Evolutionary conservation across 2,329 filamentous ascomycete genomes (phyloP).

Genomic region (Exophiala mesophila): DNA sequence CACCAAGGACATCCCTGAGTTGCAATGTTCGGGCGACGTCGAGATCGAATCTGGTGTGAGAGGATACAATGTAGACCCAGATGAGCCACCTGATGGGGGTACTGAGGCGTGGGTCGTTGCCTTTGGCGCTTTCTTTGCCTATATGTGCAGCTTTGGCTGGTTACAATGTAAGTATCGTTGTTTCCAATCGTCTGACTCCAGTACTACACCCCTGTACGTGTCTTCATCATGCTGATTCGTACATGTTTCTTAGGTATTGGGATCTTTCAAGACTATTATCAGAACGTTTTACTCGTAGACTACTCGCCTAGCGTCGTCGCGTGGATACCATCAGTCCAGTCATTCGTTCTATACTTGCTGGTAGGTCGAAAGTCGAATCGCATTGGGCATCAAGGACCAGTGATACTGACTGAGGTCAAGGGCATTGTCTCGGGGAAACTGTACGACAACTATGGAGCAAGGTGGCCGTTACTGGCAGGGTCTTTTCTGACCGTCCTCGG

Average conservation of each 20-base stretch:
- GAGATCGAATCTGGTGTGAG: too few species aligned
- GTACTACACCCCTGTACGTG: too few species aligned
- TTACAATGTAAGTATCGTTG: constrained; percentile 17
- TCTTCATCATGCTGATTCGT: too few species aligned
- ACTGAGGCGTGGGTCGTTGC: constrained; percentile 40
- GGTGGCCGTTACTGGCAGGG: constrained; percentile 46
- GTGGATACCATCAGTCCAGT: constrained; percentile 57
- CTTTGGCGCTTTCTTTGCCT: constrained; percentile 37
- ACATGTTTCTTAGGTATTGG: constrained; percentile 38
- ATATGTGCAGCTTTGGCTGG: constrained; percentile 39
- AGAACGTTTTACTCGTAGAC: constrained; percentile 42
- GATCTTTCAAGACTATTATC: constrained; percentile 57
- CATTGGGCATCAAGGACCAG: too few species aligned
- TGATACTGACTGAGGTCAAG: too few species aligned
- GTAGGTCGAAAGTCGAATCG: too few species aligned
- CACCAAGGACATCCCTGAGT: too few species aligned
- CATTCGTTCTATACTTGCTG: too few species aligned
- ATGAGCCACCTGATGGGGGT: constrained; percentile 36
- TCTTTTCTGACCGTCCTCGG: constrained; percentile 52
- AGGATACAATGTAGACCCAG: too few species aligned
- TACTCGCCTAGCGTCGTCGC: constrained; percentile 53
- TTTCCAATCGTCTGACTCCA: too few species aligned
- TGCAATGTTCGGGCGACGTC: too few species aligned
- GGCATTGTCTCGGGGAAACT: constrained; percentile 39
- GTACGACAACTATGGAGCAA: too few species aligned